These are phyloP conservation scores for Clavulina sp. DNA, from an alignment of 768 basidiomycete species.

Conservation along the genomic window DNA sequence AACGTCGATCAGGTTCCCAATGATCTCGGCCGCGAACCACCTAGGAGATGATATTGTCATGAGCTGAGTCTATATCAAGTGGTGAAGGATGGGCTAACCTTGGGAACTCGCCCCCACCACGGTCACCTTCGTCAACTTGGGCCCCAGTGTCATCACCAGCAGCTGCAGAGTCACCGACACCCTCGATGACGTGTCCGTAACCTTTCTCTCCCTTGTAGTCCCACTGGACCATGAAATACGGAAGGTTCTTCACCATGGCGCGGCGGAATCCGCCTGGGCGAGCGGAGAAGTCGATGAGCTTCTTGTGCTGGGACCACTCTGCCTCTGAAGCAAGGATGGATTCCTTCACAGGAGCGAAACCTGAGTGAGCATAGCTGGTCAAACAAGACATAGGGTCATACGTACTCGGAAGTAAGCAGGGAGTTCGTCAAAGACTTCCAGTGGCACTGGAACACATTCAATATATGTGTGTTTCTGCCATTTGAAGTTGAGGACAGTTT, in stretches of 20 bases:
- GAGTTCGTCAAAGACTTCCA: conserved; percentile 69
- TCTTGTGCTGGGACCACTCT: conserved; percentile 98
- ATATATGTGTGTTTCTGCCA: conserved; percentile 84
- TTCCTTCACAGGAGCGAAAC: conserved; percentile 35
- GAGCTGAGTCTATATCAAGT: neutral
- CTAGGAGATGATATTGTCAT: conserved; percentile 22
- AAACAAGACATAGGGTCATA: conserved; percentile 2
- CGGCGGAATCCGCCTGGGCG: conserved; percentile 87
- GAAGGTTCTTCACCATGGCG: conserved; percentile 89
- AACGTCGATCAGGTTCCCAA: conserved; percentile 77
- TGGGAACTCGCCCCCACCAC: conserved; percentile 84
- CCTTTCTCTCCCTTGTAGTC: conserved; percentile 97
- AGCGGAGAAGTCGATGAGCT: conserved; percentile 82
- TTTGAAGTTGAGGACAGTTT: conserved; percentile 76
- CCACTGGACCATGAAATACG: conserved; percentile 98
- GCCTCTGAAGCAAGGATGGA: conserved; percentile 82
- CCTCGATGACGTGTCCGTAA: conserved; percentile 97
- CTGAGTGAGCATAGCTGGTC: neutral
- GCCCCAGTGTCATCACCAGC: conserved; percentile 46
- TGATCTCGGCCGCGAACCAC: conserved; percentile 89
- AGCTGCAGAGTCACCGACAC: conserved; percentile 44
- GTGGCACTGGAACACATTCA: conserved; percentile 85
- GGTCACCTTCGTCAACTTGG: conserved; percentile 71
- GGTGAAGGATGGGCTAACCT: conserved; percentile 28
- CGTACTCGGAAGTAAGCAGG: conserved; percentile 85